A percentile compares a stretch with the other conserved stretches of the same genome.
Conservation (phyloP, 441 rosid species). For the Viola pubescens region DNA sequence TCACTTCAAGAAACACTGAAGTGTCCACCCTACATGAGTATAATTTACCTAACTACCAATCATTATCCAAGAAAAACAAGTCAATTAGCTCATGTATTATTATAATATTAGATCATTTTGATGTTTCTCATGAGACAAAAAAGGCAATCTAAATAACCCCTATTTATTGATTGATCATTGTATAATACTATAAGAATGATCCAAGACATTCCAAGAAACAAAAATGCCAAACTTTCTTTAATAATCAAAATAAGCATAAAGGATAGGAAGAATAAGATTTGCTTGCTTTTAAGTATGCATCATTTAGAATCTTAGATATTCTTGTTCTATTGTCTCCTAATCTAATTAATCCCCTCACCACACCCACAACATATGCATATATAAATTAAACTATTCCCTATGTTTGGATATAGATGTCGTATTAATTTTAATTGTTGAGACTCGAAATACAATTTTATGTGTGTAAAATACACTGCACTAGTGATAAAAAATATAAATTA, state of each 20-base stretch:
- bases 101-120: background rate
- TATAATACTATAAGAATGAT: constrained; percentile 14
- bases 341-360: constrained; percentile 3
- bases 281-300: constrained; percentile 37
- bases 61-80: constrained; percentile 16
- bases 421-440: too few species aligned
- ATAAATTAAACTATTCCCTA: background rate
- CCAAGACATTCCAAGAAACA: background rate
- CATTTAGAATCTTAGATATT: constrained; percentile 13
- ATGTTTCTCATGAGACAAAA: constrained; percentile 16
- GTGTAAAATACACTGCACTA: background rate
- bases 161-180: constrained; percentile 22
- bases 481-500: background rate
- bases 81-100: constrained; percentile 7
- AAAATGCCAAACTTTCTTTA: constrained; percentile 7
- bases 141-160: constrained; percentile 25
- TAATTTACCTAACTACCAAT: constrained; percentile 14
- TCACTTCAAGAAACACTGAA: constrained; percentile 62
- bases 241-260: constrained; percentile 8
- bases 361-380: background rate
- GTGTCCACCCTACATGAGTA: constrained; percentile 15
- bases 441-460: background rate
- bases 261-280: constrained; percentile 20
- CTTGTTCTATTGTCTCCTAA: constrained; percentile 14
- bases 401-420: too few species aligned